These are phyloP conservation scores for Nitzschia palea DNA, from an alignment of 108 stramenopile genomes.

Conservation along the genomic window DNA sequence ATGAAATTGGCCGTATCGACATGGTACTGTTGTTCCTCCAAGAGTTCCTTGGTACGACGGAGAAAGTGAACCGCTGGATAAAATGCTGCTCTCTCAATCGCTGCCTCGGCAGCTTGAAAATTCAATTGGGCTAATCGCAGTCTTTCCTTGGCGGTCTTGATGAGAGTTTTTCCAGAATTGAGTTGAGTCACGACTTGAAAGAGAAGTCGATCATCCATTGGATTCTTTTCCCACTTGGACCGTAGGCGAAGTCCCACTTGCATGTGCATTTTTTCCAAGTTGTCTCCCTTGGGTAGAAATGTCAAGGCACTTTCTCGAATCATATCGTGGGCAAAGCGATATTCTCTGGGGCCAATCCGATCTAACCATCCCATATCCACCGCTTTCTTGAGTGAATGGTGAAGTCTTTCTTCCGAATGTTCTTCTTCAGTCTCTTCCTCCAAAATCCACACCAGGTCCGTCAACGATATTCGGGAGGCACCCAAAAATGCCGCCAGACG, in stretches of 20 bases:
- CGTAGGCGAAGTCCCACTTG: conserved; percentile 5
- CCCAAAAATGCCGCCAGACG: conserved; percentile 8
- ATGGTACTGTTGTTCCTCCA: background rate
- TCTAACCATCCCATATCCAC: conserved; percentile 4
- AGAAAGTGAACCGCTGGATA: conserved; percentile 6
- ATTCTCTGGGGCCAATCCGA: background rate
- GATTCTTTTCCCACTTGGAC: background rate
- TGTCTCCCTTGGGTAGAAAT: background rate
- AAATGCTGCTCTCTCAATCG: background rate
- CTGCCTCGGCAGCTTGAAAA: background rate
- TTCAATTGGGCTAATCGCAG: conserved; percentile 1
- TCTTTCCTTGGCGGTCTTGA: conserved; percentile 5
- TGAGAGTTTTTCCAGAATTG: background rate
- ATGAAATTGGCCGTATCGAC: background rate
- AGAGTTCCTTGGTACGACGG: background rate
- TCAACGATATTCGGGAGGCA: background rate
- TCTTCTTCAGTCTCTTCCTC: conserved; percentile 1
- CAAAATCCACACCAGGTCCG: background rate
- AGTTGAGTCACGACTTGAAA: conserved; percentile 8
- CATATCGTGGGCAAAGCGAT: background rate
- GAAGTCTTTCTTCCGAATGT: background rate
- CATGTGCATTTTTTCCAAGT: background rate
- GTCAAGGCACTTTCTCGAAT: background rate
- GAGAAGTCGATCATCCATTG: conserved; percentile 2
- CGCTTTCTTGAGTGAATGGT: background rate